Conservation (phyloP, 441 rosid species). For the Jatropha podagrica region DNA sequence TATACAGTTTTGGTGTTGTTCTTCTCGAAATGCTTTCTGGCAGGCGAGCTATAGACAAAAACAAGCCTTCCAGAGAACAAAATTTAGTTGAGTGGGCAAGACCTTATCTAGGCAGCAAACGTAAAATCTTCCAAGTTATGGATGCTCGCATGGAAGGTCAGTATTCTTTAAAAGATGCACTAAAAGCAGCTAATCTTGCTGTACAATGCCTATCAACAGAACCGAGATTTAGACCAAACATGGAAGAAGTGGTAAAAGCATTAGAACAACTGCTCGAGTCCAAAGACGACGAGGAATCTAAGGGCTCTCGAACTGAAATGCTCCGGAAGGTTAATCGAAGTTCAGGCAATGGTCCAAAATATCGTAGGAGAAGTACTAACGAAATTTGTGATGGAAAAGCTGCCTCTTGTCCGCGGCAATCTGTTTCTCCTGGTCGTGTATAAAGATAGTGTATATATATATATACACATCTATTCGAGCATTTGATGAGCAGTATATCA, state of each 20-base stretch:
- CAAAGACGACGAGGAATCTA: slow-evolving; percentile 20
- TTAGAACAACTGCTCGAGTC: slow-evolving; percentile 52
- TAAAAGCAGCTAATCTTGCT: slow-evolving; percentile 54
- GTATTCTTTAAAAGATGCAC: slow-evolving; percentile 47
- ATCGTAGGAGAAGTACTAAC: slow-evolving; percentile 12
- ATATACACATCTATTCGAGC: background rate
- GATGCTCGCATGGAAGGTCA: slow-evolving; percentile 73
- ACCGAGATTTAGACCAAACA: slow-evolving; percentile 60
- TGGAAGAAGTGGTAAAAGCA: slow-evolving; percentile 56
- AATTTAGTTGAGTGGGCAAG: slow-evolving; percentile 87
- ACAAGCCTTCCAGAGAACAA: slow-evolving; percentile 67
- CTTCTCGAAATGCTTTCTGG: slow-evolving; percentile 79
- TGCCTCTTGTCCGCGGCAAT: slow-evolving; percentile 30
- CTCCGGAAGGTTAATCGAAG: slow-evolving; percentile 17
- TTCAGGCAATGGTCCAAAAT: slow-evolving; percentile 20
- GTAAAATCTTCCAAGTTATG: slow-evolving; percentile 58
- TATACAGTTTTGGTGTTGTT: slow-evolving; percentile 91
- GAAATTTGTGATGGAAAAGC: slow-evolving; percentile 20
- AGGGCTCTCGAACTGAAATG: slow-evolving; percentile 14
- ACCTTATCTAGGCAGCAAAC: slow-evolving; percentile 69
- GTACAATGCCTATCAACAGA: slow-evolving; percentile 66
- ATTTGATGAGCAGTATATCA: slow-evolving; percentile 8
- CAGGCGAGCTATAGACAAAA: slow-evolving; percentile 70
- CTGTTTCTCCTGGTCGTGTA: slow-evolving; percentile 35
- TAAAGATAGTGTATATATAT: background rate